Evolutionary conservation across 129 eudicot genomes (phyloP).

Genomic region (Pittosporum tobira): DNA sequence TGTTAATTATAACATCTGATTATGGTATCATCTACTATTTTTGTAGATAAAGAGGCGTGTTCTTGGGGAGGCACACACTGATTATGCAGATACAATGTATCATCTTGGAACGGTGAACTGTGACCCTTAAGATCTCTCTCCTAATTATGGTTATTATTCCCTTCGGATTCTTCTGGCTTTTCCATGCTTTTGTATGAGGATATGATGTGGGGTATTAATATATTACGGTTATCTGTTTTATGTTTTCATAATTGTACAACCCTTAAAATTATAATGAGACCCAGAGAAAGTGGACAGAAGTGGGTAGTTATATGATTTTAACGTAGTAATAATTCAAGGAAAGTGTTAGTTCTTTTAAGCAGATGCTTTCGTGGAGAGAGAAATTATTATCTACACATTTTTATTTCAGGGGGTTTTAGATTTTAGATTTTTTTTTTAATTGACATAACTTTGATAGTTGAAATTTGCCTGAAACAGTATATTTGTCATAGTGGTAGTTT

Average conservation of each 20-base stretch:
- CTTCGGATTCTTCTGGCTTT: not conserved
- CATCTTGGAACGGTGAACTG: conserved; percentile 75
- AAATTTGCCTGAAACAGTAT: no score
- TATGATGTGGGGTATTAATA: not conserved
- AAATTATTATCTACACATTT: not conserved
- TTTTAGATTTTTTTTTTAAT: no score
- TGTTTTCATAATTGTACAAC: no score
- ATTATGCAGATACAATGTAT: conserved; percentile 94
- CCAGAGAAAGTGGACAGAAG: not conserved
- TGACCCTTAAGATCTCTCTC: conserved; percentile 9
- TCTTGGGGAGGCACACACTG: conserved; percentile 72
- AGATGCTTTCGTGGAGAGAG: not conserved
- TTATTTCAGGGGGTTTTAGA: not conserved
- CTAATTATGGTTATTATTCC: no score
- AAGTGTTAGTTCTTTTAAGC: not conserved
- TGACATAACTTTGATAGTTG: not conserved
- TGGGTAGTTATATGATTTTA: not conserved
- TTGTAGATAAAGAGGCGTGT: conserved; percentile 76
- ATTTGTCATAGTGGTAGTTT: not conserved
- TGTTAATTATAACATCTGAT: conserved; percentile 3
- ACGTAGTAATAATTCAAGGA: not conserved
- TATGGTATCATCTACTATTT: conserved; percentile 6
- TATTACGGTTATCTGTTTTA: no score
- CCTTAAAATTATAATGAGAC: not conserved
- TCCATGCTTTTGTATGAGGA: not conserved